These are phyloP conservation scores for Colletotrichum sp. DNA, from an alignment of 2,329 filamentous ascomycete species.

Conservation along the genomic window DNA sequence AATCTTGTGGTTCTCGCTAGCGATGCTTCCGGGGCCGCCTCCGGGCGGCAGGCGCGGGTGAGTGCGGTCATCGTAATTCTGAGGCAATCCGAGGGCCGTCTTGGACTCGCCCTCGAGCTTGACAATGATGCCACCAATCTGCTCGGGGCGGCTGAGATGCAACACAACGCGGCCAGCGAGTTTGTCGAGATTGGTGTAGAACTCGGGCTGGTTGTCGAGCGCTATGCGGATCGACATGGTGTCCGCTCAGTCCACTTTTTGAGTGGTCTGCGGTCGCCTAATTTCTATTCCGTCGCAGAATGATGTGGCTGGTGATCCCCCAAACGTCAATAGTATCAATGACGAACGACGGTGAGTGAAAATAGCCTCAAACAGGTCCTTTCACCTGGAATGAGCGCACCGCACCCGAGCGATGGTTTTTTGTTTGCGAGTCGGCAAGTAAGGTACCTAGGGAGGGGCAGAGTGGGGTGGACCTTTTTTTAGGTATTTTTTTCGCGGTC, in stretches of 20 bases:
- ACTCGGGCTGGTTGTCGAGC: conserved; percentile 70
- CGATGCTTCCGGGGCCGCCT: conserved; percentile 45
- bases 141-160: conserved; percentile 68
- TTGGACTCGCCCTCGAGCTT: conserved; percentile 83
- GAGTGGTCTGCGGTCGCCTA: neutral
- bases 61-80: conserved; percentile 39
- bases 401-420: neutral
- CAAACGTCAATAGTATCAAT: neutral
- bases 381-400: neutral
- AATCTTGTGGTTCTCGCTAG: conserved; percentile 72
- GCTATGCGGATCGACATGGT: conserved; percentile 71
- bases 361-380: neutral
- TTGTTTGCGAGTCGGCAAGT: neutral
- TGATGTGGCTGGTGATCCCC: neutral
- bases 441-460: neutral
- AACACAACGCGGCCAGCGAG: conserved; percentile 68
- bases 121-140: conserved; percentile 75
- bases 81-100: conserved; percentile 65
- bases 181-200: conserved; percentile 82
- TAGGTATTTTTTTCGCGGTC: neutral
- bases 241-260: conserved; percentile 20
- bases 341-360: neutral
- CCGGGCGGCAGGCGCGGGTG: conserved; percentile 35
- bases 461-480: conserved; percentile 1
- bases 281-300: neutral